These are phyloP conservation scores for Nitzschia sp. DNA, from an alignment of 108 stramenopile genomes.

Conservation along the genomic window DNA sequence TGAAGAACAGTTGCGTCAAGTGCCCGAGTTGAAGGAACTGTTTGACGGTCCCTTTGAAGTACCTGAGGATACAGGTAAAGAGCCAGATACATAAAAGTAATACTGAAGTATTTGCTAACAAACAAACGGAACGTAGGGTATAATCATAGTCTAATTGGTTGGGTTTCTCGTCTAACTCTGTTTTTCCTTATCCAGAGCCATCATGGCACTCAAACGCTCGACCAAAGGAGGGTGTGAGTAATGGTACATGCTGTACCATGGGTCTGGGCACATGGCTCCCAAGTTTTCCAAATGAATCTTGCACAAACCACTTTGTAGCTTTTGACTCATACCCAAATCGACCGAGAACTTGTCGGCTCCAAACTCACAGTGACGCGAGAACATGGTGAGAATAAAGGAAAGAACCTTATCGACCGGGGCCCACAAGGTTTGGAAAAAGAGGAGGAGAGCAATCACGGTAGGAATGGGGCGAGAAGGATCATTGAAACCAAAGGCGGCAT, in stretches of 20 bases:
- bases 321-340: constrained; percentile 73
- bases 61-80: too few relatives aligned
- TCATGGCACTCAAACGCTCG: constrained; percentile 94
- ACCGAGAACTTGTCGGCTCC: constrained; percentile 94
- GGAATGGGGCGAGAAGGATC: constrained; percentile 64
- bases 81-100: too few relatives aligned
- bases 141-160: too few relatives aligned
- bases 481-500: constrained; percentile 94
- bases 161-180: constrained; percentile 24
- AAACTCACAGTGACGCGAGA: constrained; percentile 88
- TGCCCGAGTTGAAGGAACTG: too few relatives aligned
- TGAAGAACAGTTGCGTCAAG: too few relatives aligned
- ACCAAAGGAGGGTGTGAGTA: constrained; percentile 96
- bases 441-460: constrained; percentile 85
- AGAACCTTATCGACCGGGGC: constrained; percentile 96
- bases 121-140: too few relatives aligned
- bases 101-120: too few relatives aligned
- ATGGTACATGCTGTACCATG: constrained; percentile 91
- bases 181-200: constrained; percentile 69
- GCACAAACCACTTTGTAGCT: constrained; percentile 87
- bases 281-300: constrained; percentile 96
- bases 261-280: constrained; percentile 90
- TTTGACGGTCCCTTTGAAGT: too few relatives aligned
- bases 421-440: constrained; percentile 93
- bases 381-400: constrained; percentile 83